Percentiles rank a stretch among this genome's conserved stretches.
phyloP scores from a whole-genome alignment of 192 early-diverging fungal genomes.

The Spizellomyces sp. region DNA sequence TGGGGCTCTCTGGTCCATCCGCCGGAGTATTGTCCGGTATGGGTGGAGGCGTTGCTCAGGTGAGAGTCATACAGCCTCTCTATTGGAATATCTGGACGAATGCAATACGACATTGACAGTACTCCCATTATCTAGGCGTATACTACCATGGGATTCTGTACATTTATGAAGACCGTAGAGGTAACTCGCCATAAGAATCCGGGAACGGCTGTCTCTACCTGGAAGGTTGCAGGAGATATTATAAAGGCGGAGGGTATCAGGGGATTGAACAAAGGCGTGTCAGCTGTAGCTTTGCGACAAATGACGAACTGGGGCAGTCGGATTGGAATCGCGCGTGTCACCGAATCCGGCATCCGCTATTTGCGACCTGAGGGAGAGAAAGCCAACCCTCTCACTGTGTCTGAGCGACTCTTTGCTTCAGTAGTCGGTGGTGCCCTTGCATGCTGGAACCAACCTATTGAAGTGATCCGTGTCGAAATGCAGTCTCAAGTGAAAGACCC shows the following conservation, averaged over 20 bases:
- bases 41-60: slow-evolving; percentile 88
- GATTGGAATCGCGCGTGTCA: slow-evolving; percentile 62
- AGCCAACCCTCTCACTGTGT: slow-evolving; percentile 25
- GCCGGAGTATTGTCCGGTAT: slow-evolving; percentile 89
- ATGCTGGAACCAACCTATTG: slow-evolving; percentile 98
- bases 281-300: slow-evolving; percentile 92
- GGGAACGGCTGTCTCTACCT: slow-evolving; percentile 66
- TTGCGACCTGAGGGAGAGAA: slow-evolving; percentile 18
- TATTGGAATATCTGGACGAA: background rate
- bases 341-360: slow-evolving; percentile 61
- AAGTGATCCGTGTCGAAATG: slow-evolving; percentile 98
- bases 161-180: slow-evolving; percentile 92
- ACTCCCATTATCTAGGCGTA: slow-evolving; percentile 57
- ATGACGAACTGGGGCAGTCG: slow-evolving; percentile 98
- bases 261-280: slow-evolving; percentile 98
- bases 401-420: slow-evolving; percentile 72
- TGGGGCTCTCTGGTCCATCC: slow-evolving; percentile 40
- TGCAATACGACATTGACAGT: no score
- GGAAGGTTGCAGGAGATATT: slow-evolving; percentile 84
- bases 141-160: slow-evolving; percentile 98
- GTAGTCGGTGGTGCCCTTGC: slow-evolving; percentile 84
- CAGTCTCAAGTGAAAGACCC: slow-evolving; percentile 87
- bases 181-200: slow-evolving; percentile 88
- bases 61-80: background rate
- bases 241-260: slow-evolving; percentile 88